phyloP scores from a whole-genome alignment of 768 basidiomycete genomes.

The Termitomyces eurrhizus region DNA sequence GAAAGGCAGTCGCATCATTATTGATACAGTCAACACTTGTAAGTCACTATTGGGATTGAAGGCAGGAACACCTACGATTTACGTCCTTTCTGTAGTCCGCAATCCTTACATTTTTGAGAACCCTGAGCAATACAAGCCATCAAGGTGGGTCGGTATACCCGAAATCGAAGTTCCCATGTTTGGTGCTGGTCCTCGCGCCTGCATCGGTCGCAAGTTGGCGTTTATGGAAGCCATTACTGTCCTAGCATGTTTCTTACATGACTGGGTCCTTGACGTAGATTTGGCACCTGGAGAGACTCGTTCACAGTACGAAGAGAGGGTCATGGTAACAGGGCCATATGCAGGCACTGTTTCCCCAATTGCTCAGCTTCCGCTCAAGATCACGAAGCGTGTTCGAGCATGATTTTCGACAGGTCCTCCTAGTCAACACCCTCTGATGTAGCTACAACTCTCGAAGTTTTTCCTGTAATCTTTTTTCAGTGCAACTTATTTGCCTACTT shows the following conservation, averaged over 20 bases:
- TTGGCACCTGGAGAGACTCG: slow-evolving; percentile 2
- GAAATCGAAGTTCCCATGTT: slow-evolving; percentile 19
- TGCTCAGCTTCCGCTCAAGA: slow-evolving; percentile 1
- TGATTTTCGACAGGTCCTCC: background rate
- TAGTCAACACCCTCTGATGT: too few species aligned
- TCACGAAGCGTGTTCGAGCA: background rate
- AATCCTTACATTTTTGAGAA: slow-evolving; percentile 27
- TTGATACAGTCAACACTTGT: slow-evolving; percentile 27
- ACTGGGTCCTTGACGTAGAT: background rate
- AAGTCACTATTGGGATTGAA: slow-evolving; percentile 1
- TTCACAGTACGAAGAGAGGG: slow-evolving; percentile 1
- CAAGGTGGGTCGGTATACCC: slow-evolving; percentile 27
- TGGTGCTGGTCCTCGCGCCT: slow-evolving; percentile 16
- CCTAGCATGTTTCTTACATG: background rate
- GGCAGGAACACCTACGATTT: too few species aligned
- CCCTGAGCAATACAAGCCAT: slow-evolving; percentile 27
- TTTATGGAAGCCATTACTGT: background rate
- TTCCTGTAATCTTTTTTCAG: too few species aligned
- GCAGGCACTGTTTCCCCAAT: background rate
- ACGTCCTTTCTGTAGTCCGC: slow-evolving; percentile 18
- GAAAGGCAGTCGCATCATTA: slow-evolving; percentile 11
- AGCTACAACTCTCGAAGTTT: too few species aligned
- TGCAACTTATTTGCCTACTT: too few species aligned
- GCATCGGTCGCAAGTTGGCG: background rate
- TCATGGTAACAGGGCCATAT: background rate